These are phyloP conservation scores for Endoconidiophora polonica DNA, from an alignment of 2,329 filamentous ascomycete species.

Conservation along the genomic window DNA sequence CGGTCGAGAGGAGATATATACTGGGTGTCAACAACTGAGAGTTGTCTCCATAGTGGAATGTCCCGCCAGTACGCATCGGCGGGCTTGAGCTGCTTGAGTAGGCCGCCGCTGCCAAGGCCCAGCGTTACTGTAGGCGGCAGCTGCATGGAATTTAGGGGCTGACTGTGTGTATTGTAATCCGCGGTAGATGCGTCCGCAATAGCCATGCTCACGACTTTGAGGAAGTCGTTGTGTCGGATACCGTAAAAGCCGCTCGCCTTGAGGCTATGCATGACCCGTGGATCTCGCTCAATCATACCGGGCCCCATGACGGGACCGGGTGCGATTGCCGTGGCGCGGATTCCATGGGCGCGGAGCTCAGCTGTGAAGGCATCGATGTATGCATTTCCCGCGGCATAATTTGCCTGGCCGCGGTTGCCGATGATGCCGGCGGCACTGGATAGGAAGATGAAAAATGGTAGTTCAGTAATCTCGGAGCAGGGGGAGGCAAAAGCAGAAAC, in stretches of 20 bases:
- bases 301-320: constrained; percentile 37
- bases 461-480: constrained; percentile 22
- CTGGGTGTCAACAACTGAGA: constrained; percentile 28
- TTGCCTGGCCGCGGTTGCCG: constrained; percentile 40
- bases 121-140: constrained; percentile 33
- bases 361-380: constrained; percentile 33
- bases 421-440: constrained; percentile 26
- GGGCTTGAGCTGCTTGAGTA: constrained; percentile 34
- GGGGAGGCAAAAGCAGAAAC: constrained; percentile 18
- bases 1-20: no score
- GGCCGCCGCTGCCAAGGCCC: constrained; percentile 36
- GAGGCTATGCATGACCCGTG: constrained; percentile 29
- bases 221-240: constrained; percentile 32
- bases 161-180: no score
- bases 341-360: constrained; percentile 21
- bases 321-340: constrained; percentile 32
- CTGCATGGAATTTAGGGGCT: no score
- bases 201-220: constrained; percentile 30
- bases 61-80: constrained; percentile 38
- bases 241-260: constrained; percentile 37
- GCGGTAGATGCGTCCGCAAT: constrained; percentile 20
- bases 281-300: constrained; percentile 36
- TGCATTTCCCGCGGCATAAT: constrained; percentile 39
- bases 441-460: constrained; percentile 12
- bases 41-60: constrained; percentile 14